Conservation (phyloP, 768 basidiomycete genomes). For the Mycena chlorophos region DNA sequence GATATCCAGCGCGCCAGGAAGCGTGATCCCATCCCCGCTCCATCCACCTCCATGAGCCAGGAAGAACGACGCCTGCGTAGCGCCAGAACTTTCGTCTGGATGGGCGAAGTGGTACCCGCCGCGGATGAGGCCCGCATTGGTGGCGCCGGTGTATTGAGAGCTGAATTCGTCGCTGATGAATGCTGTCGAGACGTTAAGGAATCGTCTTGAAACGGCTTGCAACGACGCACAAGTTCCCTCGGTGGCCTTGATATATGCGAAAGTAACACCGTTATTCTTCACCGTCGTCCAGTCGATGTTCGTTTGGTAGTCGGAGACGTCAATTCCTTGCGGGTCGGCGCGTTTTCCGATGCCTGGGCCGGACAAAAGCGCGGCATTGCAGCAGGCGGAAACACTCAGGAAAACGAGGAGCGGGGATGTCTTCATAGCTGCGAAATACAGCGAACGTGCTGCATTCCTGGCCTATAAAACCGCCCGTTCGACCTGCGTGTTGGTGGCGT, state of each 20-base stretch:
- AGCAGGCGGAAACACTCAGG: no score
- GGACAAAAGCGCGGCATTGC: no score
- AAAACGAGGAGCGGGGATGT: no score
- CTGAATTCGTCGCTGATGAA: conserved; percentile 48
- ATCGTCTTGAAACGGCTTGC: no score
- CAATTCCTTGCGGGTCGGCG: conserved; percentile 49
- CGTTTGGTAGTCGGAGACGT: conserved; percentile 54
- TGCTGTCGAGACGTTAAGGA: no score
- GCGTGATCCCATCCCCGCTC: conserved; percentile 56
- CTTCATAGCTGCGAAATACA: no score
- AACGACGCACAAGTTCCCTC: conserved; percentile 51
- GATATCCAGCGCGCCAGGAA: conserved; percentile 65
- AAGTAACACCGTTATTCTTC: conserved; percentile 50
- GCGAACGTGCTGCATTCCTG: no score
- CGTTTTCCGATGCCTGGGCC: no score
- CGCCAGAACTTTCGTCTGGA: conserved; percentile 54
- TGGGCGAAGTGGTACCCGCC: conserved; percentile 64
- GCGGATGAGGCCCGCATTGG: conserved; percentile 54
- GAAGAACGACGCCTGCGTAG: conserved; percentile 60
- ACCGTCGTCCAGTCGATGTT: conserved; percentile 54
- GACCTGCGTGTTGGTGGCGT: no score
- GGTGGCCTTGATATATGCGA: conserved; percentile 69
- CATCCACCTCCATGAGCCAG: conserved; percentile 59
- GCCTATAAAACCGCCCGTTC: no score
- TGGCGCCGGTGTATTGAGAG: conserved; percentile 56